Conservation (phyloP, 345 rosid species). For the Lepidium didymum region DNA sequence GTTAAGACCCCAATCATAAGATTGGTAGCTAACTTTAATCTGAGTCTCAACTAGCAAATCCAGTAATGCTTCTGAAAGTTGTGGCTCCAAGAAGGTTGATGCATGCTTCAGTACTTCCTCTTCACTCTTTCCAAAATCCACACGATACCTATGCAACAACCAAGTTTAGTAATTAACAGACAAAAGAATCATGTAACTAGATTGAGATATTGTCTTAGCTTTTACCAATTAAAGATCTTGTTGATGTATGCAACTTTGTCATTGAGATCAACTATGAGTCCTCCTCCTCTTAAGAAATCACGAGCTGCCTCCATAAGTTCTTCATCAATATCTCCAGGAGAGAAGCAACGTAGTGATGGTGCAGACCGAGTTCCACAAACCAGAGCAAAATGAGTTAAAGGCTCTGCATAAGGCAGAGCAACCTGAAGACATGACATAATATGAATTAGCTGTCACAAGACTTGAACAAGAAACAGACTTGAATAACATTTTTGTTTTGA, state of each 20-base stretch:
- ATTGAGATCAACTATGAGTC: slow-evolving; percentile 49
- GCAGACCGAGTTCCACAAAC: slow-evolving; percentile 77
- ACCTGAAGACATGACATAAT: slow-evolving; percentile 32
- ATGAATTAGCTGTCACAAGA: not conserved
- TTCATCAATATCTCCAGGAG: slow-evolving; percentile 67
- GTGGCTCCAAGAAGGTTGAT: slow-evolving; percentile 61
- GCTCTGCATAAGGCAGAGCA: slow-evolving; percentile 62
- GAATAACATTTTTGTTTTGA: too few relatives aligned
- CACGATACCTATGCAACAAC: slow-evolving; percentile 44
- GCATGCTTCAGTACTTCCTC: slow-evolving; percentile 69
- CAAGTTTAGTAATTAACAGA: not conserved
- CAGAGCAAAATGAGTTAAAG: slow-evolving; percentile 67
- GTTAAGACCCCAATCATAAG: slow-evolving; percentile 75
- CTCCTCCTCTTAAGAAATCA: slow-evolving; percentile 63
- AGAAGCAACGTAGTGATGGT: slow-evolving; percentile 69
- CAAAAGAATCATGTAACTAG: not conserved
- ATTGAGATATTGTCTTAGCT: not conserved
- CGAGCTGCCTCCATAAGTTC: slow-evolving; percentile 75
- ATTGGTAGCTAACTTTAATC: slow-evolving; percentile 66
- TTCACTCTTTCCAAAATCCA: slow-evolving; percentile 73
- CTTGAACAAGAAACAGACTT: not conserved
- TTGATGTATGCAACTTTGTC: slow-evolving; percentile 48
- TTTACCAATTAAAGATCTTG: slow-evolving; percentile 72
- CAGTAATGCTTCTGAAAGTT: slow-evolving; percentile 49
- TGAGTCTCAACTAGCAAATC: slow-evolving; percentile 54